These are phyloP conservation scores for Leccinum boreale DNA, from an alignment of 768 basidiomycete species.

Conservation along the genomic window DNA sequence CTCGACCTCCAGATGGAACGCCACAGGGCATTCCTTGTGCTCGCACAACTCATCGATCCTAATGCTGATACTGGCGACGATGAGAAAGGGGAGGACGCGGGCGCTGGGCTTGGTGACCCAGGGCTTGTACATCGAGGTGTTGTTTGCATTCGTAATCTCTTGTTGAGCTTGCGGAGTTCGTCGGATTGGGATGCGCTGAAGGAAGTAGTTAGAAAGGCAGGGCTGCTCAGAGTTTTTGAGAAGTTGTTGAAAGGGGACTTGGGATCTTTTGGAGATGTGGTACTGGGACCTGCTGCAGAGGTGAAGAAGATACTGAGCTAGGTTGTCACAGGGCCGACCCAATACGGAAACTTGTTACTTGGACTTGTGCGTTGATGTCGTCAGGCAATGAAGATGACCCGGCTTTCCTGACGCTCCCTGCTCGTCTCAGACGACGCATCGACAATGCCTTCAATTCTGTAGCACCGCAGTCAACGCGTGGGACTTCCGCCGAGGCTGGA, in stretches of 20 bases:
- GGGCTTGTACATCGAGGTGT: constrained; percentile 78
- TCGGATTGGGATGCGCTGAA: constrained; percentile 41
- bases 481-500: constrained; percentile 17
- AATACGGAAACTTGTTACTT: not conserved
- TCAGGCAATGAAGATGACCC: constrained; percentile 16
- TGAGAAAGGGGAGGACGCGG: constrained; percentile 36
- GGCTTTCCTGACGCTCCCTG: constrained; percentile 42
- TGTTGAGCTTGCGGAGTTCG: constrained; percentile 41
- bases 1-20: constrained; percentile 62
- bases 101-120: constrained; percentile 34
- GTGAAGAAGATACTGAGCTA: constrained; percentile 39
- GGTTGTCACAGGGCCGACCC: not conserved
- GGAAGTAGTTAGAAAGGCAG: constrained; percentile 49
- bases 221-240: constrained; percentile 52
- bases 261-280: constrained; percentile 32
- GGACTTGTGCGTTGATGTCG: constrained; percentile 10
- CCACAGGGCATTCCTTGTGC: constrained; percentile 58
- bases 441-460: constrained; percentile 49
- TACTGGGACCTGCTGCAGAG: constrained; percentile 51
- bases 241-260: constrained; percentile 44
- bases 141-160: constrained; percentile 68
- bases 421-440: constrained; percentile 41
- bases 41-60: constrained; percentile 68
- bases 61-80: constrained; percentile 35
- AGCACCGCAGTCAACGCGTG: constrained; percentile 1